Evolutionary conservation across 495 filamentous ascomycete species (phyloP), one percentile per base, ranked within the genome.

Genomic region (Ramalina intermedia): DNA sequence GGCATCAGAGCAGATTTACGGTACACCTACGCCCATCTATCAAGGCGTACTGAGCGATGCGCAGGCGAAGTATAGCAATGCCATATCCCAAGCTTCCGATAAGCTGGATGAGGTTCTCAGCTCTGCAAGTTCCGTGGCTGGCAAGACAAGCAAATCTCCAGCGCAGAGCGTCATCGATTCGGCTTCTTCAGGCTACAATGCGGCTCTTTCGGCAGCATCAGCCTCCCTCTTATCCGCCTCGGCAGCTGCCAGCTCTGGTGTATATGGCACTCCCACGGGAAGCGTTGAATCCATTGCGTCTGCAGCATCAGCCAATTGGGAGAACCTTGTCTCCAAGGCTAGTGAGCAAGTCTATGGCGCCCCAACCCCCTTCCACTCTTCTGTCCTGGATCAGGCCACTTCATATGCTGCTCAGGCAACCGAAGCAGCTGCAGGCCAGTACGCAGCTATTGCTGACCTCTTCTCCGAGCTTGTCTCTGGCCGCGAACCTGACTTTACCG

Each of bases 401-500:
- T 69, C 67, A 11, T 81, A 77, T 51, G 67, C 71, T 24, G 67
- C 76, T 24, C 69, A 71, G 23, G 74, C 73, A 14, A 69, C 72
- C 6, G 65, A 71, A 16, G 67, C 68, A 13, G 73, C 74, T 2
- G 66, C 63, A 16, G 63, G 70, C 2, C 82, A 84, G 46, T 88
- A 83, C 52, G 72, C 75, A 8, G 80, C 73, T n/a, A 68, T 93
- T 2, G 75, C 80, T 57, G 75, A 69, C 18, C 68, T 94, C 1
- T 72, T 95, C 13, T 81, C 80, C 12, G 86, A 95, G 56, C 66
- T 94, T 3, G 66, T 95, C 23, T 59, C 67, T 41, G 88, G 84
- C 21, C 84, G 80, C 62, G 85, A 94, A 60, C 82, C 85, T 5
- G 74, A 79, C 13, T 94, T 85, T 56, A 86, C 83, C 0, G 85